These are phyloP conservation scores for Niebla homalea DNA, from an alignment of 495 filamentous ascomycete genomes.

Conservation along the genomic window DNA sequence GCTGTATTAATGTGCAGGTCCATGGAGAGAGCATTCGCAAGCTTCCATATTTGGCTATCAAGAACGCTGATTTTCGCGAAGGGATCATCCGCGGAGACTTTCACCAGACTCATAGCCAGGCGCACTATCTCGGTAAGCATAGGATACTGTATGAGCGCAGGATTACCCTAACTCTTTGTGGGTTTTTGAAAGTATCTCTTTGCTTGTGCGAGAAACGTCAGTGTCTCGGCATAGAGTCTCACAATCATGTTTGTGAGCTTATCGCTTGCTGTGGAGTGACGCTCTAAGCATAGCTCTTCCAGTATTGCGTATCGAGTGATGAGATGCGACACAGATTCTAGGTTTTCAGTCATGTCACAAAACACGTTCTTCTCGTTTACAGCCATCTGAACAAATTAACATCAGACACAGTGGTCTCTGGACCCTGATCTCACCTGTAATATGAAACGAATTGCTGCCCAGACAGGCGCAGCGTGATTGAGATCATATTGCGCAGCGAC, in stretches of 20 bases:
- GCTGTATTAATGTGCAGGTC: background rate
- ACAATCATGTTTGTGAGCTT: constrained; percentile 4
- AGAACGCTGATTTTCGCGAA: background rate
- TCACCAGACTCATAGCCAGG: background rate
- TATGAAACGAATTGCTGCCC: constrained; percentile 32
- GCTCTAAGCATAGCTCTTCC: constrained; percentile 5
- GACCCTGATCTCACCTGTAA: constrained; percentile 19
- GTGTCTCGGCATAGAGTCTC: constrained; percentile 8
- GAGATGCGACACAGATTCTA: constrained; percentile 10
- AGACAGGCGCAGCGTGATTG: constrained; percentile 28
- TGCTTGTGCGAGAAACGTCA: constrained; percentile 8
- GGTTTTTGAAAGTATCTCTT: constrained; percentile 1
- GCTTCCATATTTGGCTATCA: background rate
- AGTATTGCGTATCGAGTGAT: constrained; percentile 13
- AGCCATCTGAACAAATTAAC: background rate
- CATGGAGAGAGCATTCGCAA: background rate
- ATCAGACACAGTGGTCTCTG: background rate
- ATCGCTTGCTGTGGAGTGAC: background rate
- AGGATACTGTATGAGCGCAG: background rate
- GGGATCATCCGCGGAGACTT: background rate
- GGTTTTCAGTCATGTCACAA: constrained; percentile 1
- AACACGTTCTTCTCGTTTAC: background rate
- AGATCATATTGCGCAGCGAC: constrained; percentile 27
- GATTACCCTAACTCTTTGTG: background rate
- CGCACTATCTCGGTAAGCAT: background rate